Conservation (phyloP, 2,329 filamentous ascomycete species). For the Ceratocystis alfenasii region DNA sequence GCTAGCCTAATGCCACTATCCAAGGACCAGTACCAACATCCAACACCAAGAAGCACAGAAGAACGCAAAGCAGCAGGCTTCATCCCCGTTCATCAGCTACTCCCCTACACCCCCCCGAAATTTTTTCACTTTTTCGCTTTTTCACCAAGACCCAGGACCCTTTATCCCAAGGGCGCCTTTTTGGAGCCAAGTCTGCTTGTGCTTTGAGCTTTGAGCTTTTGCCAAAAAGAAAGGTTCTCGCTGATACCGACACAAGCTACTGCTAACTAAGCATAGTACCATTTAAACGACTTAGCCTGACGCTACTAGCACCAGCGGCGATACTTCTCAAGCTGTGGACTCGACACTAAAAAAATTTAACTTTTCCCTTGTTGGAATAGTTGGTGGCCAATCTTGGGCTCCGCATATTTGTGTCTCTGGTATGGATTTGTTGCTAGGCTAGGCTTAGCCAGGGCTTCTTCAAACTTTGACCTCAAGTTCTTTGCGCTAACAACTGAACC, state of each 20-base stretch:
- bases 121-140: not conserved
- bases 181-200: not conserved
- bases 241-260: constrained; percentile 8
- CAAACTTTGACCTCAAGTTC: not conserved
- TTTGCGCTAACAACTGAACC: constrained; percentile 9
- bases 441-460: constrained; percentile 11
- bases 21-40: constrained; percentile 7
- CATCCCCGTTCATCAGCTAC: constrained; percentile 11
- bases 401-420: constrained; percentile 4
- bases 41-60: constrained; percentile 6
- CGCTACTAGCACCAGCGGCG: constrained; percentile 10
- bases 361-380: constrained; percentile 12
- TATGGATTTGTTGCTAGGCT: constrained; percentile 3
- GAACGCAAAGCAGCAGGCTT: constrained; percentile 9
- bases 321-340: constrained; percentile 4
- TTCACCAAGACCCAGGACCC: constrained; percentile 5
- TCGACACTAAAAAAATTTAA: constrained; percentile 4
- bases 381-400: constrained; percentile 4
- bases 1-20: constrained; percentile 7
- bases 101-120: constrained; percentile 9
- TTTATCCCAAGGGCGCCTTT: constrained; percentile 6
- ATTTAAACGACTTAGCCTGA: constrained; percentile 6
- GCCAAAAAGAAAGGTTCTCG: not conserved
- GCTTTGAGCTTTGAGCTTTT: constrained; percentile 2
- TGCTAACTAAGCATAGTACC: constrained; percentile 3